phyloP scores from a whole-genome alignment of 352 stramenopile species.

The Globisporangium lucens region DNA sequence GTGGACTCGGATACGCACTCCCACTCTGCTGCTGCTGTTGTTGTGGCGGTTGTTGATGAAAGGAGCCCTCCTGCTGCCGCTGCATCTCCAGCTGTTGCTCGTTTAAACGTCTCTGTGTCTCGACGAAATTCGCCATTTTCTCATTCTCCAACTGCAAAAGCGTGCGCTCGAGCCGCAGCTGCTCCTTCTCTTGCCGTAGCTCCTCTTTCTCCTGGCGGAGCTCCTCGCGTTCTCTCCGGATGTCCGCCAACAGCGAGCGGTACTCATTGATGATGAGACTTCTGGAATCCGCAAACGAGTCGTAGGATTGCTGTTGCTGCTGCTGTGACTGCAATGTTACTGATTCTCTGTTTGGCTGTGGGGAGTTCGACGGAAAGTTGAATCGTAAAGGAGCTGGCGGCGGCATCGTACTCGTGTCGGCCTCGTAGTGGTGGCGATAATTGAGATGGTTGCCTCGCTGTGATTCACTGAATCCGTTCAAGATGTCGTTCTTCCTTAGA shows the following conservation, averaged over 20 bases:
- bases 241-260: conserved; percentile 54
- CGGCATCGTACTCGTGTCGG: conserved; percentile 10
- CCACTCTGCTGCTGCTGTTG: conserved; percentile 10
- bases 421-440: background rate
- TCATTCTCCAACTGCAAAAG: conserved; percentile 77
- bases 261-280: conserved; percentile 58
- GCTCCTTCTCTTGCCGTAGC: conserved; percentile 61
- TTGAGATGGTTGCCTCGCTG: background rate
- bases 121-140: conserved; percentile 58
- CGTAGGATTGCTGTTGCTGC: conserved; percentile 19
- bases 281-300: conserved; percentile 10
- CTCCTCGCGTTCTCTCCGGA: conserved; percentile 71
- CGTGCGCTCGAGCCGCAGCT: conserved; percentile 62
- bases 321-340: conserved; percentile 10
- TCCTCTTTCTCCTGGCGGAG: conserved; percentile 69
- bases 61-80: background rate
- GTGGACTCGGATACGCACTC: background rate
- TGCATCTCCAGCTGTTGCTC: conserved; percentile 54
- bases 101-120: conserved; percentile 53
- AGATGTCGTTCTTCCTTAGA: background rate
- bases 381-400: conserved; percentile 23
- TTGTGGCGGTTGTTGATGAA: conserved; percentile 19
- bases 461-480: conserved; percentile 1
- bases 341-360: conserved; percentile 14
- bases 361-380: background rate